A percentile compares a stretch with the other conserved stretches of the same genome.
Evolutionary conservation across 352 stramenopile genomes (phyloP).

Genomic region (Phytophthora pseudosyringae): DNA sequence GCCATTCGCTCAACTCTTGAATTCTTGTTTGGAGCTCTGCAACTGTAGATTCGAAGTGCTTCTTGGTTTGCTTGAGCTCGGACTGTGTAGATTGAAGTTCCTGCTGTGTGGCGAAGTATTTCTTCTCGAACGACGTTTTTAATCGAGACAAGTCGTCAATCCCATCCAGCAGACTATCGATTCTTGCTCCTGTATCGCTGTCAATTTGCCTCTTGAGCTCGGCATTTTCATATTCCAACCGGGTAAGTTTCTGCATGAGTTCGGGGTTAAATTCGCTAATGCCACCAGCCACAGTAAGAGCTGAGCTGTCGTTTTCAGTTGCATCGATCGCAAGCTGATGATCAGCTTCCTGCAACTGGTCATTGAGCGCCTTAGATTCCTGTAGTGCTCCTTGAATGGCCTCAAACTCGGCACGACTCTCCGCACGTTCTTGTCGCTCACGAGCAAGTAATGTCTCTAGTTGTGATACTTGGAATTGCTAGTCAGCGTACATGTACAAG

Average conservation of each 20-base stretch:
- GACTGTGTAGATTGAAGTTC: conserved; percentile 37
- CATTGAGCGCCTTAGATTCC: conserved; percentile 48
- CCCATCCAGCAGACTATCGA: conserved; percentile 64
- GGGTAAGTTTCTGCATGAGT: conserved; percentile 65
- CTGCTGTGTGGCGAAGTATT: conserved; percentile 65
- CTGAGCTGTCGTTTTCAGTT: neutral
- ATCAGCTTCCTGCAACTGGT: conserved; percentile 58
- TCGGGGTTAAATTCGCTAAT: conserved; percentile 77
- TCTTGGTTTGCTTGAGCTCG: conserved; percentile 24
- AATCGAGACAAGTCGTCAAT: conserved; percentile 61
- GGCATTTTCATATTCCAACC: conserved; percentile 66
- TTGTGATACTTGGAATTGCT: conserved; percentile 75
- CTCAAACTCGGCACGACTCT: conserved; percentile 39
- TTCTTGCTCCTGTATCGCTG: conserved; percentile 56
- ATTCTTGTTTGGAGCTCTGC: conserved; percentile 23
- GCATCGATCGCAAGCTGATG: conserved; percentile 22
- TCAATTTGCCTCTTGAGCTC: conserved; percentile 57
- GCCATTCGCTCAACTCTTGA: conserved; percentile 10
- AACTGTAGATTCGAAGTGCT: conserved; percentile 14
- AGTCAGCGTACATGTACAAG: neutral
- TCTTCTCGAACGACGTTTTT: conserved; percentile 75
- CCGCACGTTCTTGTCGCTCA: conserved; percentile 41
- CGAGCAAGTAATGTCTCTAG: conserved; percentile 47
- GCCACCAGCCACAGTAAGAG: conserved; percentile 26
- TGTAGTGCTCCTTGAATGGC: conserved; percentile 36